These are phyloP conservation scores for Metschnikowia matae DNA, from an alignment of 805 yeast species.

Conservation along the genomic window DNA sequence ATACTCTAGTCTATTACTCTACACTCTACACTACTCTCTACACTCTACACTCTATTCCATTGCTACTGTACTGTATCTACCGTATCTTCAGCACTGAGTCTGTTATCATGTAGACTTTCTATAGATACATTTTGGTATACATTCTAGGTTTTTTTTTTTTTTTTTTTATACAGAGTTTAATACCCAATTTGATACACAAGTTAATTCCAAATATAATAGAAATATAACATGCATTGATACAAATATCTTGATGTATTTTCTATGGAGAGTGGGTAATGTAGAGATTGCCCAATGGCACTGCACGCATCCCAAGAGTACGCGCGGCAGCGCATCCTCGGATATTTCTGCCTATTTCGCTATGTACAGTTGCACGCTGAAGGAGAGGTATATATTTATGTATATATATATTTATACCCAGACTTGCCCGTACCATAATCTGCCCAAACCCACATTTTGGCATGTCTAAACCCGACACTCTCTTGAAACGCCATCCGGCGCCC, in stretches of 20 bases:
- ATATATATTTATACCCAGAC: neutral
- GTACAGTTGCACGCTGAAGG: slow-evolving; percentile 1
- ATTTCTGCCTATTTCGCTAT: neutral
- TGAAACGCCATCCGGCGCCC: neutral
- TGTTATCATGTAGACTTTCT: neutral
- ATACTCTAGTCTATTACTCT: too few species aligned
- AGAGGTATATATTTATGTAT: neutral
- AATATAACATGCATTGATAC: too few species aligned
- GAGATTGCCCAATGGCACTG: neutral
- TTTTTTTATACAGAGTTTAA: too few species aligned
- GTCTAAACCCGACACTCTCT: neutral
- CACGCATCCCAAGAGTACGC: neutral
- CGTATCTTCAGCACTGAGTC: neutral
- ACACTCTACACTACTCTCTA: too few species aligned
- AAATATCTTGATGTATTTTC: too few species aligned
- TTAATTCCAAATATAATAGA: too few species aligned
- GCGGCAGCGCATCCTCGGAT: slow-evolving; percentile 3
- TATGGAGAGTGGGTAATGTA: too few species aligned
- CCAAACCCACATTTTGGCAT: neutral
- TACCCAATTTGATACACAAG: too few species aligned
- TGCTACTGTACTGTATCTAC: neutral
- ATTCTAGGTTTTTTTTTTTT: too few species aligned
- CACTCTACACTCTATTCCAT: too few species aligned
- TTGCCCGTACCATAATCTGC: neutral
- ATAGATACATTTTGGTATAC: neutral